Conservation (phyloP, 1,139 yeast genomes). For the Barnettozyma hawaiiensis region DNA sequence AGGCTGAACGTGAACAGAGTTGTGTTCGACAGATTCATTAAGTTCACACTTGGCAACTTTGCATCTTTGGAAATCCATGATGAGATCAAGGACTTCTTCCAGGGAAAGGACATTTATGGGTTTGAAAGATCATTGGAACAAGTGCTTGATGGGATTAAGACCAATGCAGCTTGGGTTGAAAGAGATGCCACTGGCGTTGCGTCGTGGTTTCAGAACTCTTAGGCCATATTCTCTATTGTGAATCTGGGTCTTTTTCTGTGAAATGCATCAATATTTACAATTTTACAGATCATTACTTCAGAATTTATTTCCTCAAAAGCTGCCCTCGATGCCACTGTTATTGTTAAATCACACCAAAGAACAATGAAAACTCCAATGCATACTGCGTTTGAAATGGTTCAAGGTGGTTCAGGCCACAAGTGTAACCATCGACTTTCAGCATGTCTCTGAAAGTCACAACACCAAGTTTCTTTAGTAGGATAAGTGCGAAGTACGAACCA, state of each 20-base stretch:
- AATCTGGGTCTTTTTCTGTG: not conserved
- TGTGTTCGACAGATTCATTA: constrained; percentile 59
- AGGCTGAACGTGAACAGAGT: constrained; percentile 52
- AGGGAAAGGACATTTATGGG: constrained; percentile 50
- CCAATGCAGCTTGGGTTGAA: constrained; percentile 44
- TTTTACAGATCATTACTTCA: no score
- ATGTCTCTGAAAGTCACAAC: no score
- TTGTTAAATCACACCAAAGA: no score
- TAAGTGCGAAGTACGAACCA: no score
- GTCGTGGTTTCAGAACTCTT: constrained; percentile 16
- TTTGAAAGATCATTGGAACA: constrained; percentile 56
- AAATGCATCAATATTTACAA: not conserved
- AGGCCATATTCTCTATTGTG: not conserved
- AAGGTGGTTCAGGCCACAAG: no score
- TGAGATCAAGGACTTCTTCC: constrained; percentile 48
- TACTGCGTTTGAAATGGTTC: no score
- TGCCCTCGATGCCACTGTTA: no score
- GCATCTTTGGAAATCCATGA: constrained; percentile 38
- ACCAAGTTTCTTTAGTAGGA: no score
- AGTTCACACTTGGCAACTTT: constrained; percentile 45
- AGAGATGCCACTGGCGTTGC: constrained; percentile 53
- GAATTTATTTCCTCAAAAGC: no score
- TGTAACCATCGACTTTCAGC: no score
- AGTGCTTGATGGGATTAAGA: constrained; percentile 46
- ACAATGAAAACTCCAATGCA: no score